phyloP scores from a whole-genome alignment of 2,329 filamentous ascomycete genomes.

The Sporothrix protearum region DNA sequence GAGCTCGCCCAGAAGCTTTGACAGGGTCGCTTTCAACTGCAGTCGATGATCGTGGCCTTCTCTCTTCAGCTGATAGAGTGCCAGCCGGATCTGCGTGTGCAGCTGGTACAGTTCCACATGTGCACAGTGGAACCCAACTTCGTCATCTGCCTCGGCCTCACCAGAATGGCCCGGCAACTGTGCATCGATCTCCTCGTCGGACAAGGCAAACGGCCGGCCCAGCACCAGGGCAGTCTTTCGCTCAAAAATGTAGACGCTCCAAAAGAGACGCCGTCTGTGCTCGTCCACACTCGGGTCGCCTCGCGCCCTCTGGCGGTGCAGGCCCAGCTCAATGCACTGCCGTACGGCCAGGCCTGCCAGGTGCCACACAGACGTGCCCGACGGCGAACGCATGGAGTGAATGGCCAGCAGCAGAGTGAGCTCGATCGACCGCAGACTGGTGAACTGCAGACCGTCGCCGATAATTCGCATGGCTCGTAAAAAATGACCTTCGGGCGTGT shows the following conservation, averaged over 20 bases:
- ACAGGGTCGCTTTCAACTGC: not conserved
- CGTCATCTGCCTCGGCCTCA: not conserved
- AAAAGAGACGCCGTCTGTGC: conserved; percentile 20
- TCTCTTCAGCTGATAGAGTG: conserved; percentile 18
- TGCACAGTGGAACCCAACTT: conserved; percentile 18
- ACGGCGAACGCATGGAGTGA: conserved; percentile 24
- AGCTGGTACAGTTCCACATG: conserved; percentile 24
- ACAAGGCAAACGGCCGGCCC: conserved; percentile 25
- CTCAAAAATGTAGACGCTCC: conserved; percentile 25
- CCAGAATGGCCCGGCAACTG: conserved; percentile 2
- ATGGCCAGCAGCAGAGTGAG: conserved; percentile 22
- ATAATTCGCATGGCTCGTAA: conserved; percentile 22
- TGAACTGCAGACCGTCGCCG: conserved; percentile 20
- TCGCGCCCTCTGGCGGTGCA: conserved; percentile 14
- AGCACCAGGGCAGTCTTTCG: conserved; percentile 24
- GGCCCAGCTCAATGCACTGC: conserved; percentile 22
- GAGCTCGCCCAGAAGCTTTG: conserved; percentile 7
- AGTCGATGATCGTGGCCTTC: not conserved
- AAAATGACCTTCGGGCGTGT: conserved; percentile 23
- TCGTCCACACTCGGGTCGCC: not conserved
- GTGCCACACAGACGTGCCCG: conserved; percentile 23
- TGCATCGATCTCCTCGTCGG: conserved; percentile 26
- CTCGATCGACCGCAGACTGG: conserved; percentile 22
- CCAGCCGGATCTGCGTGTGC: conserved; percentile 23
- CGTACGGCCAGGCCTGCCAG: conserved; percentile 17